Evolutionary conservation across 2,329 filamentous ascomycete genomes (phyloP).

Genomic region (Colletotrichum orbiculare): DNA sequence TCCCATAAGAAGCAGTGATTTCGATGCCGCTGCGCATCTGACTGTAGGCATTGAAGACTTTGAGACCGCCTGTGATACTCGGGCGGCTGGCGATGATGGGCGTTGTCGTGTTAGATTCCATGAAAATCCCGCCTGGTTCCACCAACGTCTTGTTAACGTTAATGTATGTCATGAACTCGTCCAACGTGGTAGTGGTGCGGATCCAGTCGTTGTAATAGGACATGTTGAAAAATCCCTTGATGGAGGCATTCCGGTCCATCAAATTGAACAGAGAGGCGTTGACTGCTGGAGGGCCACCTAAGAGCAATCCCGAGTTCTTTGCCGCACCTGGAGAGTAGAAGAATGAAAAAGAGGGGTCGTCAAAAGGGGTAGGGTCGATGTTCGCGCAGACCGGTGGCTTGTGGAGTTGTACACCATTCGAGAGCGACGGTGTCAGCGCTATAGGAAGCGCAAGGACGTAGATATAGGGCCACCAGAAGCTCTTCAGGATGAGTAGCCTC

Average conservation of each 20-base stretch:
- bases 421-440: slow-evolving; percentile 37
- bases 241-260: background rate
- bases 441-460: slow-evolving; percentile 38
- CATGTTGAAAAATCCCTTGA: background rate
- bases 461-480: slow-evolving; percentile 39
- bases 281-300: background rate
- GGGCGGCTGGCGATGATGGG: background rate
- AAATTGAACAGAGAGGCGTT: slow-evolving; percentile 2
- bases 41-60: slow-evolving; percentile 1
- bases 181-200: background rate
- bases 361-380: background rate
- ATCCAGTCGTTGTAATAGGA: slow-evolving; percentile 6
- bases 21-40: slow-evolving; percentile 2
- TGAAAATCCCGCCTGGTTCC: slow-evolving; percentile 1
- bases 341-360: background rate
- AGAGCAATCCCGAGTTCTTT: background rate
- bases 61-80: background rate
- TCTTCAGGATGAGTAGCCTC: slow-evolving; percentile 38
- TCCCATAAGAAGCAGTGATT: slow-evolving; percentile 5
- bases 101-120: background rate
- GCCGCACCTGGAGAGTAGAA: background rate
- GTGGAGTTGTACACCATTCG: background rate
- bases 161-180: background rate
- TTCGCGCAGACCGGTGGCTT: background rate
- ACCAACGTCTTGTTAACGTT: background rate